Conservation (phyloP, 2,329 filamentous ascomycete genomes). For the Raffaelea ambrosiae region DNA sequence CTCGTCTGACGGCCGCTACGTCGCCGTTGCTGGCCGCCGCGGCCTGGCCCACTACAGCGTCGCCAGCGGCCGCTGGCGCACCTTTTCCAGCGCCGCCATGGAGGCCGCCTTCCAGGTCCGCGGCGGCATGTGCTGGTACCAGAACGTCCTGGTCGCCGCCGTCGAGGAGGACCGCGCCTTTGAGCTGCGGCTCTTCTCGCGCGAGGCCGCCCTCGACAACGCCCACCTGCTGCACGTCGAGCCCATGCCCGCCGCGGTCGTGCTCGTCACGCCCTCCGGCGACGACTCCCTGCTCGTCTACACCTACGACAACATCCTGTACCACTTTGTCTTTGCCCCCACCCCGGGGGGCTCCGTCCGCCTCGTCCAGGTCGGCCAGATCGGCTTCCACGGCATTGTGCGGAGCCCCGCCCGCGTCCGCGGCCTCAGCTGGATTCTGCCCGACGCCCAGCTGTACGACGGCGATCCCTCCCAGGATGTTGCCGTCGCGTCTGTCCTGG, state of each 20-base stretch:
- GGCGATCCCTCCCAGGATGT: constrained; percentile 96
- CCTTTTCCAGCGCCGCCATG: constrained; percentile 68
- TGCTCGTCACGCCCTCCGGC: constrained; percentile 79
- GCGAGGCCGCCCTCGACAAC: constrained; percentile 70
- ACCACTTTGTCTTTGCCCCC: constrained; percentile 84
- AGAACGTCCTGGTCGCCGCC: constrained; percentile 86
- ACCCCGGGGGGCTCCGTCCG: constrained; percentile 55
- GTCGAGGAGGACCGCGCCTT: constrained; percentile 64
- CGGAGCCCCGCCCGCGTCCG: constrained; percentile 86
- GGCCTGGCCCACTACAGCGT: constrained; percentile 95
- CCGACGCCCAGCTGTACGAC: constrained; percentile 78
- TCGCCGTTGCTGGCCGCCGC: constrained; percentile 88
- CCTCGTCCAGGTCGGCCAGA: constrained; percentile 91
- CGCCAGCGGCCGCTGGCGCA: constrained; percentile 91
- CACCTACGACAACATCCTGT: constrained; percentile 90
- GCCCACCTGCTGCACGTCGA: constrained; percentile 68
- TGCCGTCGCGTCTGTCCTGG: constrained; percentile 82
- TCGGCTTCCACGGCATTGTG: constrained; percentile 94
- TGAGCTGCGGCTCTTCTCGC: constrained; percentile 85
- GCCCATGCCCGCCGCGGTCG: constrained; percentile 73
- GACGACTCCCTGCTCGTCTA: constrained; percentile 94
- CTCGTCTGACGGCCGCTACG: constrained; percentile 85
- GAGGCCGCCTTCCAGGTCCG: constrained; percentile 90
- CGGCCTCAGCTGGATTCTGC: constrained; percentile 90
- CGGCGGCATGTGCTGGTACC: constrained; percentile 98